Evolutionary conservation across 768 basidiomycete genomes (phyloP), one percentile per base, ranked within the genome.

Genomic region (Podaxis pistillaris): DNA sequence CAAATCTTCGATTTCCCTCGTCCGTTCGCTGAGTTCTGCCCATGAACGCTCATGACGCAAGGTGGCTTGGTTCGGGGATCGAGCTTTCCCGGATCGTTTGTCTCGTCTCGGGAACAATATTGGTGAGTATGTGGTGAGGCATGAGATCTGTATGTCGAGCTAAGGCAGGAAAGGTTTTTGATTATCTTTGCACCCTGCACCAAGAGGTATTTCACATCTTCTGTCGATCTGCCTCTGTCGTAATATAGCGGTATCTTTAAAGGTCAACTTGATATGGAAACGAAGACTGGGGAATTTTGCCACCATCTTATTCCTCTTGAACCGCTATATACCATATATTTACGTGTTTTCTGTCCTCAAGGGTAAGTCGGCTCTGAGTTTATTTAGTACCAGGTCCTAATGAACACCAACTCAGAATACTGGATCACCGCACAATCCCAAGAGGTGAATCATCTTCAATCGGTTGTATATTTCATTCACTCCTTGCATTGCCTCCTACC

Each of bases 201-300:
- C 19, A 55, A 37, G 60, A 61, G 28, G 60, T 61, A 24, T 12
- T 19, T 52, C 19, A 15, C 11, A 30, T 22, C 19, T 22, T n/a
- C 8, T 22, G 5, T 40, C 8, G 8, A 3, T n/a, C 37, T 2
- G 11, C 12, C 3, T 5, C 8, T 17, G 15, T 46, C 19, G 11
- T 15, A 19, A n/a, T 41, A 19, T 26, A 30, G 28, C 11, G 37
- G 64, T 73, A 19, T 54, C 57, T 81, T 58, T 75, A 75, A 58
- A 61, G 60, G 60, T 61, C 57, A 62, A 40, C 47, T 26, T 44
- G 26, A 38, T 61, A 30, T 61, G 60, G 47, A 50, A 22, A 54
- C 26, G 63, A 33, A 51, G 62, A 63, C 53, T 61, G 19, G 3
- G 56, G 26, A 58, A 41, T 50, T 52, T 56, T n/a, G 44, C 51